Base-by-base conservation (phyloP, 441 rosid species). In the Hypseocharis bilobata region DNA sequence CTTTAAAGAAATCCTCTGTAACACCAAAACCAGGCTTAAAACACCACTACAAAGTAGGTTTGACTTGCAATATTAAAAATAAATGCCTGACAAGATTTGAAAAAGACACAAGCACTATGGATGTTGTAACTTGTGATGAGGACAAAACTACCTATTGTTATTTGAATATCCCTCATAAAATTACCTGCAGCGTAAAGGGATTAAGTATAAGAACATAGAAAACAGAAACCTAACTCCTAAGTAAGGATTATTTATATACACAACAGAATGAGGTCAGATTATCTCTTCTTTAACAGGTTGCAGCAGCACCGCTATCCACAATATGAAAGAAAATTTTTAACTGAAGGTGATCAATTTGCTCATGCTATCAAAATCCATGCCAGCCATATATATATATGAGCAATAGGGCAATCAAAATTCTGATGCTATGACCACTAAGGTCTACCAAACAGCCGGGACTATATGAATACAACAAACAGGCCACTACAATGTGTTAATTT, bases 1-100 rank as follows among this genome's bases (percentile, higher is more conserved):
- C 98, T 75, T 73, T 84, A 67, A 93, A 85, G 74, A 93, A 86
- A 78, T 93, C 96, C 74, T 77, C 98, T 93, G 88, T 60, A 74
- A 72, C 71, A 74, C 49, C 65, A 81, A 76, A 65, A 51, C 58
- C 62, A 75, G 72, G 76, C 6, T 70, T 54, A 47, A 32, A 74
- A 23, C 49, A 68, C 16, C 59, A 60, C 2, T 38, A 25, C 28
- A 38, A 26, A 45, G 20, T 23, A 44, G 44, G 56, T 36, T 55
- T 4, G 22, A 29, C 45, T 56, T 29, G 60, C 16, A 63, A 67
- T 25, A 26, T 59, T 25, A 13, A 20, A n/a, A 38, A 60, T 32
- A 70, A 63, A 72, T 32, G 70, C 47, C 54, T 28, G 26, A 32
- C 29, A 72, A 61, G 45, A 63, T 64, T 62, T 55, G 10, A 49